These are phyloP conservation scores for Daldinia eschscholtzii DNA, from an alignment of 2,329 filamentous ascomycete genomes.

Conservation along the genomic window DNA sequence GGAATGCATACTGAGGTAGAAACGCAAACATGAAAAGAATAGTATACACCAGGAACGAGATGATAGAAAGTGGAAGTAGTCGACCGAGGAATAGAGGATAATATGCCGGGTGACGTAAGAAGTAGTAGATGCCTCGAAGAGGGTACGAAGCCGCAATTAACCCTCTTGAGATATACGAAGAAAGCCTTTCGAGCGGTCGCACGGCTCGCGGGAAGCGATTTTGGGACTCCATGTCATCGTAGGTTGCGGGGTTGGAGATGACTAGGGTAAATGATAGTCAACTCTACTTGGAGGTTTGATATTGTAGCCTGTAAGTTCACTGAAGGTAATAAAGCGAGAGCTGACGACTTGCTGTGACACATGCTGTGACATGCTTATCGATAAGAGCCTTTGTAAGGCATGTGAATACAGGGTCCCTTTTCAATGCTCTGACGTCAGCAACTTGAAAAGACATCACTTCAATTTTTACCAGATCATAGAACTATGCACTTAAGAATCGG, in stretches of 20 bases:
- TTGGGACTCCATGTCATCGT: slow-evolving; percentile 46
- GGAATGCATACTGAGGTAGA: slow-evolving; percentile 87
- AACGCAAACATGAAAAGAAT: slow-evolving; percentile 91
- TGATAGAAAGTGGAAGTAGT: slow-evolving; percentile 82
- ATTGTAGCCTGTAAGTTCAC: slow-evolving; percentile 15
- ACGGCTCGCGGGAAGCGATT: slow-evolving; percentile 38
- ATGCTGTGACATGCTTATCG: neutral
- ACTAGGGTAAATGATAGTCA: slow-evolving; percentile 6
- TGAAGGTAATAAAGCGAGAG: slow-evolving; percentile 8
- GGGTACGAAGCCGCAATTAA: slow-evolving; percentile 66
- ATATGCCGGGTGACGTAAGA: slow-evolving; percentile 79
- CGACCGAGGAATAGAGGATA: slow-evolving; percentile 84
- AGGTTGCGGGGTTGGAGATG: slow-evolving; percentile 5
- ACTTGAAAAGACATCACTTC: too few species aligned
- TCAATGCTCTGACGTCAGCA: too few species aligned
- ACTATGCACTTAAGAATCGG: too few species aligned
- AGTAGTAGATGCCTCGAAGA: slow-evolving; percentile 84
- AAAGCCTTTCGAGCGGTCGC: slow-evolving; percentile 53
- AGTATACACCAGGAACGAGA: slow-evolving; percentile 86
- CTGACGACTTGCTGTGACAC: slow-evolving; percentile 24
- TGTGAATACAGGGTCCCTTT: neutral
- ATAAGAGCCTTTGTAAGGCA: slow-evolving; percentile 1
- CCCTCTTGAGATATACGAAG: slow-evolving; percentile 60
- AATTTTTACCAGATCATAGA: too few species aligned
- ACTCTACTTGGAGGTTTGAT: neutral